Base-by-base conservation (phyloP, 352 stramenopile genomes). In the Globisporangium radiosum region DNA sequence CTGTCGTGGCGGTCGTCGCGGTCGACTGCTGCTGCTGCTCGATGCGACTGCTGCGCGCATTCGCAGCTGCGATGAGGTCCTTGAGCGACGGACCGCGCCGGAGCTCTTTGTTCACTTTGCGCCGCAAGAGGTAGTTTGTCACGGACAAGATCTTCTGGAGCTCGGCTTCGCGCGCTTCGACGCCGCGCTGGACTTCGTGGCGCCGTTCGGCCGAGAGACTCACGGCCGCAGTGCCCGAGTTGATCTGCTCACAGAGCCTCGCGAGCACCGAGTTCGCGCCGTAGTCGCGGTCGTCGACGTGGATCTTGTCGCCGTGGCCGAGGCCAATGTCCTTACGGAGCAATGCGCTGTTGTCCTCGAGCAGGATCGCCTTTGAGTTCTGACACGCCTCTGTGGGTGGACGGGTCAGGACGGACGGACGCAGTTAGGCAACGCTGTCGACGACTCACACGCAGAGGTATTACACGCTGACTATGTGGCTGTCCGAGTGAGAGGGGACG, bases 231-330 rank as follows among this genome's bases (percentile, higher is more conserved):
- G 81, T 78, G n/a, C 85, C 85, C 3, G 80, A 82, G 58, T 94
- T 94, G 68, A 94, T 90, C 81, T 94, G 52, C 33, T 94, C 75
- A 42, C 87, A 83, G 5, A 95, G 73, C 57, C 89, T 92, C 4
- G 76, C 83, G 9, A 95, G 65, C 11, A 93, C 83, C 44, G 84
- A 93, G 52, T 85, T 84, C 52, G 83, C 73, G 4, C 85, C 83
- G 60, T 88, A 83, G 19, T 82, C 72, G 47, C 79, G 88, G 61
- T 95, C 84, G 40, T 92, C 84, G 38, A 95, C 81, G 54, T 95
- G 85, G 60, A 95, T 92, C 65, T 95, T 95, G 63, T 95, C 86
- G 71, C 86, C 86, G 61, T 95, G 85, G 48, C 74, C 76, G 37
- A 95, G 80, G 1, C 86, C 86, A 62, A 95, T 85, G 47, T 93